phyloP scores from a whole-genome alignment of 2,329 filamentous ascomycete genomes.

The Fusarium tuaranense region DNA sequence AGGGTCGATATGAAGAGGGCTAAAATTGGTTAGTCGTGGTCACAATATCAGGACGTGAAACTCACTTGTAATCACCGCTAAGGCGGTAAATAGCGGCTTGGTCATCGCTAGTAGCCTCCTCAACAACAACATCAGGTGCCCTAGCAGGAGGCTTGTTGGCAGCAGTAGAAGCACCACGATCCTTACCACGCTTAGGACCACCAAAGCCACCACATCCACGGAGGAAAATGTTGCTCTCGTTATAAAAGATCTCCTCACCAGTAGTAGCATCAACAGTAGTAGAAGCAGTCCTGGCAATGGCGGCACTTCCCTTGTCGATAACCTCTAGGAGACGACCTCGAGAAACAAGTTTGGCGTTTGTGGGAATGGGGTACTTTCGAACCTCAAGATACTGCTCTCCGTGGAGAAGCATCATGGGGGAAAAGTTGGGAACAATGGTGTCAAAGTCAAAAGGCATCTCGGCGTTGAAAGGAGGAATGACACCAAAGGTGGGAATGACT shows the following conservation, averaged over 20 bases:
- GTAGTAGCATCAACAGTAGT: constrained; percentile 87
- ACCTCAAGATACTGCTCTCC: constrained; percentile 99
- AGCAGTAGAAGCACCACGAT: constrained; percentile 84
- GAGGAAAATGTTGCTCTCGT: constrained; percentile 93
- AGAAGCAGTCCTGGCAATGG: constrained; percentile 82
- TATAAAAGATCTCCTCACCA: constrained; percentile 95
- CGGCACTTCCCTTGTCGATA: constrained; percentile 93
- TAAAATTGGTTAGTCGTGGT: constrained; percentile 32
- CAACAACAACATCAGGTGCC: constrained; percentile 82
- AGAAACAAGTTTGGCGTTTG: constrained; percentile 79
- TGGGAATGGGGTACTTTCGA: constrained; percentile 91
- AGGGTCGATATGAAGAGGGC: constrained; percentile 94
- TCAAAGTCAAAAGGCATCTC: constrained; percentile 82
- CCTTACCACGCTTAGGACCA: constrained; percentile 79
- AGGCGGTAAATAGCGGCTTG: constrained; percentile 95
- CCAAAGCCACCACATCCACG: constrained; percentile 92
- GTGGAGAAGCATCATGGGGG: constrained; percentile 98
- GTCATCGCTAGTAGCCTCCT: constrained; percentile 88
- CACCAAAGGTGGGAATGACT: constrained; percentile 92
- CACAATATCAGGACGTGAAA: neutral
- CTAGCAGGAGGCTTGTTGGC: constrained; percentile 83
- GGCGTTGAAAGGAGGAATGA: constrained; percentile 93
- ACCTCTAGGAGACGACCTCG: constrained; percentile 90
- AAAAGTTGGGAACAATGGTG: constrained; percentile 94
- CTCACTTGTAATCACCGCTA: constrained; percentile 88